phyloP scores from a whole-genome alignment of 768 basidiomycete species.

The Lentinula lateritia region DNA sequence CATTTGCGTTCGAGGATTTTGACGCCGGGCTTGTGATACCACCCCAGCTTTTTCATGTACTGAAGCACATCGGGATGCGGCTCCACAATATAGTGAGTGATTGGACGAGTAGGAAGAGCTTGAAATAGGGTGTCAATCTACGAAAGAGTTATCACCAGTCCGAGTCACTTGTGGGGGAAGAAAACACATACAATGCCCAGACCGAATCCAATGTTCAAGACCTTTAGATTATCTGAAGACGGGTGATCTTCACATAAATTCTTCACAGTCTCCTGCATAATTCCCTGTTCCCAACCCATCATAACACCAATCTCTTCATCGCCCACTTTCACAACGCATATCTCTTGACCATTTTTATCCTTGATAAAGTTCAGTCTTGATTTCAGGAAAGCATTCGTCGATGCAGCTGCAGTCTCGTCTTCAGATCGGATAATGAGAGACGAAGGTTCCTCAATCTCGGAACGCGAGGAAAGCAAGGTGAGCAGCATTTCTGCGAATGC shows the following conservation, averaged over 20 bases:
- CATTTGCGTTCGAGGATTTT: slow-evolving; percentile 85
- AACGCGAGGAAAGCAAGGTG: slow-evolving; percentile 48
- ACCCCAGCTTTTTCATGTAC: slow-evolving; percentile 70
- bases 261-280: slow-evolving; percentile 82
- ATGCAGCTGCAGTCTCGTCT: slow-evolving; percentile 55
- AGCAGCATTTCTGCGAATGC: slow-evolving; percentile 61
- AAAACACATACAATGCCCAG: slow-evolving; percentile 70
- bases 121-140: slow-evolving; percentile 87
- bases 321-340: slow-evolving; percentile 63
- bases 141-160: slow-evolving; percentile 4
- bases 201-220: slow-evolving; percentile 93
- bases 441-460: slow-evolving; percentile 25
- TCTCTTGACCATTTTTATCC: slow-evolving; percentile 74
- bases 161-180: not conserved
- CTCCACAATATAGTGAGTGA: slow-evolving; percentile 86
- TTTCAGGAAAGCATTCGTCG: slow-evolving; percentile 63
- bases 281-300: slow-evolving; percentile 96
- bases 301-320: slow-evolving; percentile 92
- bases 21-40: slow-evolving; percentile 75
- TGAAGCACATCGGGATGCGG: slow-evolving; percentile 89
- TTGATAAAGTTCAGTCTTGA: slow-evolving; percentile 62
- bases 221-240: slow-evolving; percentile 44
- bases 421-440: slow-evolving; percentile 37
- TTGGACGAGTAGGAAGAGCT: slow-evolving; percentile 48
- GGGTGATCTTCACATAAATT: slow-evolving; percentile 52